Evolutionary conservation across 2,329 filamentous ascomycete species (phyloP), one percentile per base, ranked within the genome.

Genomic region (Cladophialophora exuberans): DNA sequence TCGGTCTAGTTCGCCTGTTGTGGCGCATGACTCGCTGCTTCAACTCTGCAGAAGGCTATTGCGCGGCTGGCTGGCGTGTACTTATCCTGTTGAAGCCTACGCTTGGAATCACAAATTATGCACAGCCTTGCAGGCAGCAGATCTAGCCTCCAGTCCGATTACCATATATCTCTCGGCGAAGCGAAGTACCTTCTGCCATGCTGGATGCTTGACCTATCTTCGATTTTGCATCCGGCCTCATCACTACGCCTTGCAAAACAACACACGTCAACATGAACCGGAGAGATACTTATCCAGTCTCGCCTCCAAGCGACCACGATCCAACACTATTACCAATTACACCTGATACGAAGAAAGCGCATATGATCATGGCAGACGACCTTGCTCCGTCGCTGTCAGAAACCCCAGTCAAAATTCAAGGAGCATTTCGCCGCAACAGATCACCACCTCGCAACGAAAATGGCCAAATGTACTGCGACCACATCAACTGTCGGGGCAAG

Each of bases 391-490:
- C 42, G 41, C 28, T 52, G 48, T 30, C 44, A 20, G 41, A 50
- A 10, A 20, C 11, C 15, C 33, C 35, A 11, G 22, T 26, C 36
- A 47, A 42, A 25, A 30, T 53, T 9, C 54, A 48, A 22, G 43
- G 51, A 31, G 56, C 56, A 4, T 33, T 58, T 3, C 57, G 60
- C 10, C 55, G 55, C 6, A 39, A 31, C 17, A 33, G 55, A 15
- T 33, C 53, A 65, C 81, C 82, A 9, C 81, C 80, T 41, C 78
- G 77, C 71, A 90, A 90, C 62, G 69, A 76, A 1, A 81, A 89
- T 20, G 88, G 88, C n/a, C 86, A 89, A 67, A 94, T 86, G 65
- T 80, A 86, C 52, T 97, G 93, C 72, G 84, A 83, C 13, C 83
- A 84, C 62, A 73, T 79, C 0, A 85, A 87, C 52, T 97, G 92